These are phyloP conservation scores for Syncephalastrum contaminatum DNA, from an alignment of 371 early-diverging fungal species.

Conservation along the genomic window DNA sequence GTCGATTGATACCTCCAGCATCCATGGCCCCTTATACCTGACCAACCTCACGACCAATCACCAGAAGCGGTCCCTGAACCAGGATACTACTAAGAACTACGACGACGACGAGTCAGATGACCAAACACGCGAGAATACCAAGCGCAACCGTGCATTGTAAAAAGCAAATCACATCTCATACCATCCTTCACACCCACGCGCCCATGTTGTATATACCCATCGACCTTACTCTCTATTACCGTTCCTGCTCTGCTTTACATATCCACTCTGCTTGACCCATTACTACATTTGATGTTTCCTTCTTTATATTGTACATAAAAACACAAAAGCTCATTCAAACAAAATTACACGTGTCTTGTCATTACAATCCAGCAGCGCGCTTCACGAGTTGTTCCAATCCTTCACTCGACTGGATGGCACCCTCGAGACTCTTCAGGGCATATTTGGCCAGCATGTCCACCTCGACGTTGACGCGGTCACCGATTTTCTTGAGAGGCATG, in stretches of 20 bases:
- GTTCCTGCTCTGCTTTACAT: conserved; percentile 2
- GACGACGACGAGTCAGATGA: conserved; percentile 8
- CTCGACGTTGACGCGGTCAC: conserved; percentile 89
- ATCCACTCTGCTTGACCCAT: neutral
- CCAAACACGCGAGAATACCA: conserved; percentile 10
- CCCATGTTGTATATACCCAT: no score
- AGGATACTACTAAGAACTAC: conserved; percentile 4
- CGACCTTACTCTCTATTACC: no score
- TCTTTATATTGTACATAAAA: no score
- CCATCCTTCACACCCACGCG: neutral
- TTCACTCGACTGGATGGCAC: conserved; percentile 47
- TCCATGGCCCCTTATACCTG: conserved; percentile 43
- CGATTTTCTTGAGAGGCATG: conserved; percentile 74
- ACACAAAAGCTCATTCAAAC: no score
- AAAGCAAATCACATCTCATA: conserved; percentile 6
- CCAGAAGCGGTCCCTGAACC: conserved; percentile 15
- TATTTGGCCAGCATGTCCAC: conserved; percentile 97
- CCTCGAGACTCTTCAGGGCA: conserved; percentile 75
- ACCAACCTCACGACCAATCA: conserved; percentile 47
- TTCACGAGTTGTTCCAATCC: conserved; percentile 43
- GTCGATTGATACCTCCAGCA: conserved; percentile 38
- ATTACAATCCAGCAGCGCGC: conserved; percentile 15
- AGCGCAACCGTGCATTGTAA: conserved; percentile 7
- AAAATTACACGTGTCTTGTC: neutral
- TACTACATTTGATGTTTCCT: no score